A percentile compares a stretch with the other conserved stretches of the same genome.
phyloP scores from a whole-genome alignment of 1,139 yeast genomes.

The Sugiyamaella xylanicola region DNA sequence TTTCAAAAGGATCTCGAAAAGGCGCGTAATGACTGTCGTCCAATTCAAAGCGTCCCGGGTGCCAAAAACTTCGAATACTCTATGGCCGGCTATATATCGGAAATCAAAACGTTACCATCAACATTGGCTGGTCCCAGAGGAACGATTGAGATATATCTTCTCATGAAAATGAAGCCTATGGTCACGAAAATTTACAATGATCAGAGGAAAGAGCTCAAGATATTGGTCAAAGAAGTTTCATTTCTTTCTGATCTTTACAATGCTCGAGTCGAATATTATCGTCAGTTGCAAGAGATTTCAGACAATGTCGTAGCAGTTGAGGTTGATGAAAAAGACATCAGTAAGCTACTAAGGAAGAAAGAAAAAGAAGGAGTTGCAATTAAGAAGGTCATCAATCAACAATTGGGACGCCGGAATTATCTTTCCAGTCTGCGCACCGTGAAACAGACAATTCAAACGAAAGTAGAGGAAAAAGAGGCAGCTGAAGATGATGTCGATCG shows the following conservation, averaged over 20 bases:
- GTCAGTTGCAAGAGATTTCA: constrained; percentile 80
- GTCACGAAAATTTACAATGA: constrained; percentile 44
- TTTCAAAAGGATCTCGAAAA: constrained; percentile 27
- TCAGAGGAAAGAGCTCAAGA: constrained; percentile 47
- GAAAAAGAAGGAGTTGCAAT: constrained; percentile 28
- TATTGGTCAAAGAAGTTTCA: constrained; percentile 53
- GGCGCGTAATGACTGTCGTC: constrained; percentile 21
- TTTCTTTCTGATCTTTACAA: constrained; percentile 70
- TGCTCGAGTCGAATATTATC: constrained; percentile 74
- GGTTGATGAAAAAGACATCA: constrained; percentile 28
- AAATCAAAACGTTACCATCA: not conserved
- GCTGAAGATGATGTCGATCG: constrained; percentile 43
- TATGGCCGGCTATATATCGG: constrained; percentile 19
- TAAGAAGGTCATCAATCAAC: constrained; percentile 29
- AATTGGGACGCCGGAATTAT: constrained; percentile 54
- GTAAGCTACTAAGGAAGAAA: constrained; percentile 21
- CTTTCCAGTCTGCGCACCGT: constrained; percentile 50
- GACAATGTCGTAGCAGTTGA: constrained; percentile 61
- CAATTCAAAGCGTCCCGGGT: constrained; percentile 22
- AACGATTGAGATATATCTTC: constrained; percentile 13
- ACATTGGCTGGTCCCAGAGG: constrained; percentile 16
- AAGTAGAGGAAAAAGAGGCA: not conserved
- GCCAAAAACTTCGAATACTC: constrained; percentile 19
- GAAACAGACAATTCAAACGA: not conserved
- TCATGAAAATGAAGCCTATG: constrained; percentile 14